Conservation (phyloP, 352 stramenopile genomes). For the Thraustotheca clavata region DNA sequence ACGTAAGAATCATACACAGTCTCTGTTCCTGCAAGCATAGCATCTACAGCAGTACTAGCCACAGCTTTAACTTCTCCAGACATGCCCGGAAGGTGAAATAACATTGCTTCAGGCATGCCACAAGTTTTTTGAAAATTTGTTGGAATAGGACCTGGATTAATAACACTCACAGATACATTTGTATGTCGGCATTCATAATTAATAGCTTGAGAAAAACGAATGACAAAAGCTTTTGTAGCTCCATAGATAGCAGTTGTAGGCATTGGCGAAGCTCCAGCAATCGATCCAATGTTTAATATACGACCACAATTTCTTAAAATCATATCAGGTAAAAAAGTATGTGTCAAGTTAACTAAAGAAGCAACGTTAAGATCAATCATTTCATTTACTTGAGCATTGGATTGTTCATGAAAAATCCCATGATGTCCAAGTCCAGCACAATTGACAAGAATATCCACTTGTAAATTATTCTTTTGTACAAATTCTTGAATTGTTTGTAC, state of each 20-base stretch:
- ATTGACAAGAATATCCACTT: conserved; percentile 82
- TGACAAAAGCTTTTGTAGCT: conserved; percentile 67
- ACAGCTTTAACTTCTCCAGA: conserved; percentile 31
- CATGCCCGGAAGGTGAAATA: conserved; percentile 28
- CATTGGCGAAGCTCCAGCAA: conserved; percentile 40
- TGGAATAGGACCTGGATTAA: conserved; percentile 36
- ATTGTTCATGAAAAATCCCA: conserved; percentile 38
- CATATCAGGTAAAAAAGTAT: conserved; percentile 58
- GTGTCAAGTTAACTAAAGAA: conserved; percentile 40
- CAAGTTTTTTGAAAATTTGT: not conserved
- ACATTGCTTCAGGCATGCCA: not conserved
- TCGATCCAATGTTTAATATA: conserved; percentile 76
- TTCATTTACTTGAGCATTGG: conserved; percentile 36
- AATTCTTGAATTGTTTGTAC: conserved; percentile 31
- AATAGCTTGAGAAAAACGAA: conserved; percentile 60
- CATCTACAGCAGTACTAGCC: conserved; percentile 36
- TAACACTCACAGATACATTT: conserved; percentile 70
- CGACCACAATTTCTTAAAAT: conserved; percentile 46
- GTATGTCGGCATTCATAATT: conserved; percentile 70
- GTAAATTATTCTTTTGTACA: conserved; percentile 42
- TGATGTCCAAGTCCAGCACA: conserved; percentile 46
- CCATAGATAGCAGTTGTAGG: conserved; percentile 66
- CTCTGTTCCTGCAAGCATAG: conserved; percentile 45
- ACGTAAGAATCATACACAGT: not conserved
- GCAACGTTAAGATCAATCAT: conserved; percentile 67